These are phyloP conservation scores for Kandelia obovata DNA, from an alignment of 345 rosid genomes.

Conservation along the genomic window DNA sequence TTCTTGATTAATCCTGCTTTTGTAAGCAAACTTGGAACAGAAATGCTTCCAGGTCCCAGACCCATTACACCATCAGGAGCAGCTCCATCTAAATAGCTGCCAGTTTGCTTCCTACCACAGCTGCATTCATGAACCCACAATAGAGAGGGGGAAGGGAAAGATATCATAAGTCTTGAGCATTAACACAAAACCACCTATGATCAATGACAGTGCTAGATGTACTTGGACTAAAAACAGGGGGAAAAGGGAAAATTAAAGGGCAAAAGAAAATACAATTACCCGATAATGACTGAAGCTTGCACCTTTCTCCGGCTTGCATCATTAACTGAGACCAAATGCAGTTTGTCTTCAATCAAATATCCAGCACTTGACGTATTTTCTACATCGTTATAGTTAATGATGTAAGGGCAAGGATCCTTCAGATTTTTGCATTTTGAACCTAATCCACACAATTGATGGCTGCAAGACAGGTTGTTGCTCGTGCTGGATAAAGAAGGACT, in stretches of 20 bases:
- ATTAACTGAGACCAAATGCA: constrained; percentile 14
- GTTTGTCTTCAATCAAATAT: constrained; percentile 9
- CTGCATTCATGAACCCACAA: background rate
- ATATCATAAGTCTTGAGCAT: background rate
- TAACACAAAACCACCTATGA: background rate
- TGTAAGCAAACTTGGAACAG: constrained; percentile 18
- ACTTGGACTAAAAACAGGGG: background rate
- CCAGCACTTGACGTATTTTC: constrained; percentile 28
- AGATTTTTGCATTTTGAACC: constrained; percentile 18
- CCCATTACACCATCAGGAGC: constrained; percentile 25
- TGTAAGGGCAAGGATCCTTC: constrained; percentile 29
- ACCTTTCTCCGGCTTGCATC: background rate
- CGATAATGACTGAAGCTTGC: constrained; percentile 18
- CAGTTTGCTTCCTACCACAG: constrained; percentile 23
- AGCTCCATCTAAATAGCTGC: constrained; percentile 23
- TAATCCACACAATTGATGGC: constrained; percentile 24
- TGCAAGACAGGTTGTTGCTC: constrained; percentile 23
- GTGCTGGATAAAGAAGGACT: constrained; percentile 23
- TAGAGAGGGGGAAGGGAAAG: background rate
- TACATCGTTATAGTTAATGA: constrained; percentile 15
- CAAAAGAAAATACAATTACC: constrained; percentile 2
- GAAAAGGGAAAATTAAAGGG: background rate
- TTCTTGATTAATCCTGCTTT: constrained; percentile 16
- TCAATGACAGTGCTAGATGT: background rate
- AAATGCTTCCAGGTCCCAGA: constrained; percentile 16